Base-by-base conservation (phyloP, 805 yeast genomes). In the Hanseniaspora jakobsenii region DNA sequence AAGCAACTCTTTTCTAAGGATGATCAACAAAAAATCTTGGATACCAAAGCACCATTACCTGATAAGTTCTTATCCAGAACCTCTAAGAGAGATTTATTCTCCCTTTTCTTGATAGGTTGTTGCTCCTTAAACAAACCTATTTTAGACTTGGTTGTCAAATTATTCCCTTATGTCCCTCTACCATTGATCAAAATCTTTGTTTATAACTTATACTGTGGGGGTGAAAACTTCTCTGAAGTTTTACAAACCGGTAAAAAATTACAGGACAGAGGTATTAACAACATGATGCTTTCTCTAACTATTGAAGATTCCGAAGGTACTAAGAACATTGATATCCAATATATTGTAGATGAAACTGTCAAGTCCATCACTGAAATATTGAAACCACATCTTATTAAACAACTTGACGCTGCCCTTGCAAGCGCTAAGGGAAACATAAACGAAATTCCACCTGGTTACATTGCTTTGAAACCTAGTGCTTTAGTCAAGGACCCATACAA, bases 281-380 rank as follows among this genome's bases (percentile, higher is more conserved):
- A 87, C 66, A 84, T 87, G 94, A 85, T 87, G 94, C 66, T 87
- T n/a, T 80, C 93, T 1, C 74, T 85, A 59, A 84, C 95, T 13
- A 86, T 87, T 42, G 97, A 87, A 63, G 94, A 91, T 46, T 79
- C 95, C 44, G 83, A 83, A 51, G 95, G 94, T 30, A 72, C 72
- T 47, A 71, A 73, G 56, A 66, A 73, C 60, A 55, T 70, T 32
- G 77, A 75, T 60, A 75, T 78, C 29, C 56, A 70, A 32, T 67
- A 66, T 50, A 80, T 82, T 48, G 75, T 81, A 29, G 53, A 61
- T 16, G 79, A 78, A 58, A 81, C 89, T 16, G 67, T 74, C 47
- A 66, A 67, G 36, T 81, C 94, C 10, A 71, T 87, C 40, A 71
- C 70, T 37, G 72, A 77, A 34, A 77, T 85, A 34, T 65, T 81